Evolutionary conservation across 768 basidiomycete species (phyloP), one percentile per base, ranked within the genome.

Genomic region (Dictyophora rubrovolvata): DNA sequence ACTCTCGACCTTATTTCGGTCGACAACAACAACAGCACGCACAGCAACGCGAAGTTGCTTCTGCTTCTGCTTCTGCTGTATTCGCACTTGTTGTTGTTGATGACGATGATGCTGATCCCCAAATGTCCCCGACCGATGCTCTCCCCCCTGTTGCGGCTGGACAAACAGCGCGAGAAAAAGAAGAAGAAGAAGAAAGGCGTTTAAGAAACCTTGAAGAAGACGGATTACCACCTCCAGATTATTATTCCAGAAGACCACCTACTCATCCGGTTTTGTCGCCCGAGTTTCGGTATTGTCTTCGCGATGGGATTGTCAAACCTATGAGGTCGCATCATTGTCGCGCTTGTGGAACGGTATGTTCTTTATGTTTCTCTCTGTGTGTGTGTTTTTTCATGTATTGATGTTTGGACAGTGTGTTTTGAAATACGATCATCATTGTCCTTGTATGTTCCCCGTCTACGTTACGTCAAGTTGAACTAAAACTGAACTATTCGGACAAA

Each of bases 401-500:
- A 28, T 7, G 7, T 28, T 28, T 7, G 2, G 28, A 16, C 62
- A 91, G 86, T 93, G 91, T 66, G 76, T 93, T 6, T 68, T 93
- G 51, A 86, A 82, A 68, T 93, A 85, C 63, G 90, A 93, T 67
- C 90, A 93, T 70, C 91, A 93, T 66, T 93, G 90, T 71, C 90
- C 90, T 53, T 93, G 88, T 89, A 69, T 63, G 84, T 74, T 6
- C 20, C 23, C 34, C 11, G 47, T 42, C 42, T n/a, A 7, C 36
- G 8, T n/a, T n/a, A n/a, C n/a, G n/a, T 46, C 59, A 28, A 52
- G n/a, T 17, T 57, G 22, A n/a, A 7, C 28, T 28, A 28, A 28
- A 34, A 1, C 20, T 33, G 7, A 17, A 48, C 18, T 69, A 60
- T 55, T 7, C 7, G 28, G 28, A 28, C 28, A 28, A 28, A 28